Conservation (phyloP, 2,329 filamentous ascomycete genomes). For the Talaromyces funiculosus region DNA sequence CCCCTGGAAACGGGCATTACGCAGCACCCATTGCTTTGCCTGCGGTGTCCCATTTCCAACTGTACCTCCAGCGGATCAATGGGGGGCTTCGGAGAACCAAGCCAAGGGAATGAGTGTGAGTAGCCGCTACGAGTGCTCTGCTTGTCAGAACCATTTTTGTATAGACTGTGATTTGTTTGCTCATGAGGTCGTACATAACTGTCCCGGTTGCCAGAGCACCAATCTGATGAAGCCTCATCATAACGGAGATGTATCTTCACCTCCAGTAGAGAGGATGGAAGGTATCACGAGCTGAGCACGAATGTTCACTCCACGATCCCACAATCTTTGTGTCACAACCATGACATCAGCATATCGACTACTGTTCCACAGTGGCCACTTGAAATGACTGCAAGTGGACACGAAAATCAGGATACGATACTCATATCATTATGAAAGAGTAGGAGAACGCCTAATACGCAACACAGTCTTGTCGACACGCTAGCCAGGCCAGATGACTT, state of each 20-base stretch:
- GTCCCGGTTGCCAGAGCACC: slow-evolving; percentile 71
- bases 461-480: neutral
- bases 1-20: slow-evolving; percentile 65
- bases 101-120: slow-evolving; percentile 73
- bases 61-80: slow-evolving; percentile 35
- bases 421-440: neutral
- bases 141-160: slow-evolving; percentile 89
- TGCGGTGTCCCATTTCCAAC: slow-evolving; percentile 69
- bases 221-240: slow-evolving; percentile 8
- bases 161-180: slow-evolving; percentile 96
- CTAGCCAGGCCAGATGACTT: neutral
- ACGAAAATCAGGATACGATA: no score
- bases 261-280: slow-evolving; percentile 5
- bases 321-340: neutral
- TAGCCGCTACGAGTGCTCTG: slow-evolving; percentile 78
- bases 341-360: neutral
- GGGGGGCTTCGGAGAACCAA: slow-evolving; percentile 30
- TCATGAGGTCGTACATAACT: slow-evolving; percentile 93
- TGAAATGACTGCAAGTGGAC: neutral
- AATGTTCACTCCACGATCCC: neutral
- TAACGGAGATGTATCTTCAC: neutral
- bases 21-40: slow-evolving; percentile 65
- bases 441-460: neutral
- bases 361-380: neutral
- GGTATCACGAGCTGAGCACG: neutral